Percentiles rank a stretch among this genome's conserved stretches.
phyloP scores from a whole-genome alignment of 345 rosid species.

The Raphanus sativus region DNA sequence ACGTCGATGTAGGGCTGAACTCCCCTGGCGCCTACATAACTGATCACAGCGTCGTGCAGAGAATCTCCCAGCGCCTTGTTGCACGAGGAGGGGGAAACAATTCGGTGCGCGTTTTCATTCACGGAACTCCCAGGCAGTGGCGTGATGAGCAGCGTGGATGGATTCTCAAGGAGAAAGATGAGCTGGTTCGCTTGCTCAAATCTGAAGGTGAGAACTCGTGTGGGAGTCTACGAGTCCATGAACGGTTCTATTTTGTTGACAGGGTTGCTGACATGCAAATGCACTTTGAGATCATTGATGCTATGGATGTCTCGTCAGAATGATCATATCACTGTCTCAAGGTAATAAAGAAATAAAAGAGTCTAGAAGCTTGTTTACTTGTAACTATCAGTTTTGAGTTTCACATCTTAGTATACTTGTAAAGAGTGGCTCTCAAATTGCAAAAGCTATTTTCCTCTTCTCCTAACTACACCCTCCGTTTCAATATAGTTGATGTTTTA shows the following conservation, averaged over 20 bases:
- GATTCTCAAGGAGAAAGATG: slow-evolving; percentile 65
- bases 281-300: slow-evolving; percentile 83
- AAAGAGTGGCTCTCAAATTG: too few species aligned
- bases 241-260: slow-evolving; percentile 65
- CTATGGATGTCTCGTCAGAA: slow-evolving; percentile 55
- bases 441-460: too few species aligned
- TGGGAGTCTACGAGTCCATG: slow-evolving; percentile 55
- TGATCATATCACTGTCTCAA: not conserved
- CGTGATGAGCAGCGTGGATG: slow-evolving; percentile 56
- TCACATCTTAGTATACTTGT: too few species aligned
- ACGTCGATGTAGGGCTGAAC: slow-evolving; percentile 83
- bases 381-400: too few species aligned
- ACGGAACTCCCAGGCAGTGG: slow-evolving; percentile 98
- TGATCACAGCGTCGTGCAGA: slow-evolving; percentile 48
- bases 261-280: slow-evolving; percentile 62
- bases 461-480: too few species aligned
- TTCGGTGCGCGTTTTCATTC: slow-evolving; percentile 54
- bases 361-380: too few species aligned
- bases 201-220: slow-evolving; percentile 42
- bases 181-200: slow-evolving; percentile 50
- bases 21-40: slow-evolving; percentile 69
- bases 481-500: too few species aligned
- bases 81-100: slow-evolving; percentile 36
- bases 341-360: too few species aligned
- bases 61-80: slow-evolving; percentile 44